A percentile compares a stretch with the other conserved stretches of the same genome.
phyloP scores from a whole-genome alignment of 768 basidiomycete genomes.

The Obba rivulosa region DNA sequence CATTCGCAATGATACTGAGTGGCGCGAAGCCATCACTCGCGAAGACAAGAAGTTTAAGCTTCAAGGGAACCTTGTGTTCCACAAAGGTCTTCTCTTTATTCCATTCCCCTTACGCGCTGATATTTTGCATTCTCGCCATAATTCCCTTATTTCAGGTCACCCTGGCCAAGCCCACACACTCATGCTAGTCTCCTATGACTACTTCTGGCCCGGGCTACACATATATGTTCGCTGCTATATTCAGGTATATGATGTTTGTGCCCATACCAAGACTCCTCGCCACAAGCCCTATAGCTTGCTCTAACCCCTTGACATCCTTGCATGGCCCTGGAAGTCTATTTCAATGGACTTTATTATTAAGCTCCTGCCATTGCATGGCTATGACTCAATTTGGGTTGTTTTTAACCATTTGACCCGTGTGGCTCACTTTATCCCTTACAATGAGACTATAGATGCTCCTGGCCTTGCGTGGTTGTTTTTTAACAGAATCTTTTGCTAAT shows the following conservation, averaged over 20 bases:
- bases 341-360: constrained; percentile 16
- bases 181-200: constrained; percentile 28
- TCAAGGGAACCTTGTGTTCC: constrained; percentile 17
- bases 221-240: constrained; percentile 27
- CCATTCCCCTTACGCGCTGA: constrained; percentile 25
- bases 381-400: constrained; percentile 15
- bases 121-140: constrained; percentile 30
- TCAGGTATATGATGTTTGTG: constrained; percentile 24
- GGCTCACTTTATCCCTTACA: constrained; percentile 22
- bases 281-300: constrained; percentile 25
- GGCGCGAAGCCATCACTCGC: no score
- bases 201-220: constrained; percentile 33
- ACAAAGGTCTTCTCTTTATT: constrained; percentile 26
- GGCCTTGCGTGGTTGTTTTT: constrained; percentile 14
- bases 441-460: constrained; percentile 12
- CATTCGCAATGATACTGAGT: no score
- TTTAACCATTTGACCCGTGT: constrained; percentile 20
- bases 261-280: constrained; percentile 20
- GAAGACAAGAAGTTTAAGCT: no score
- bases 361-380: constrained; percentile 14
- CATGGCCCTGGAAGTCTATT: constrained; percentile 5
- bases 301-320: constrained; percentile 23
- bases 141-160: constrained; percentile 34
- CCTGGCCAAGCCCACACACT: constrained; percentile 31
- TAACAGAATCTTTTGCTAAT: constrained; percentile 8